Conservation (phyloP, 768 basidiomycete genomes). For the Tricholoma matsutake region DNA sequence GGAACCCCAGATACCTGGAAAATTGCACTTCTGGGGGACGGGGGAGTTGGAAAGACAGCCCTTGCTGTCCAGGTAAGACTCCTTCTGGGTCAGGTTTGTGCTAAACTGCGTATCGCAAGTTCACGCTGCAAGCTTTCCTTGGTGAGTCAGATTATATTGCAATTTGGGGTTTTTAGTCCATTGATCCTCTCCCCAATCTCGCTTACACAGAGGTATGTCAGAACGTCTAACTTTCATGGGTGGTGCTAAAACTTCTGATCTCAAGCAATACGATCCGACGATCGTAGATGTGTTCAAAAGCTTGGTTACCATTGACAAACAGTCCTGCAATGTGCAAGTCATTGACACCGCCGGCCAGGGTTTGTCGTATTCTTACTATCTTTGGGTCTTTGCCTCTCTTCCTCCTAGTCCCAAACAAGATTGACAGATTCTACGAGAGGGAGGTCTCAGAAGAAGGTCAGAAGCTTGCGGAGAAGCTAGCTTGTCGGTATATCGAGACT, state of each 20-base stretch:
- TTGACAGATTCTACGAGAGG: neutral
- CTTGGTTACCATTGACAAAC: neutral
- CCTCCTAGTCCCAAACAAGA: conserved; percentile 6
- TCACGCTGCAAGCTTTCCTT: neutral
- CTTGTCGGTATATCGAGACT: conserved; percentile 6
- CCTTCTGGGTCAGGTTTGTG: too few relatives aligned
- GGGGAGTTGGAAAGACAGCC: conserved; percentile 19
- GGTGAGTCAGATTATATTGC: neutral
- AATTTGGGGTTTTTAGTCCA: neutral
- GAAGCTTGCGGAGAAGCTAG: conserved; percentile 1
- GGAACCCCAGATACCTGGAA: neutral
- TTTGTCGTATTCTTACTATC: neutral
- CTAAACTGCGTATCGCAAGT: neutral
- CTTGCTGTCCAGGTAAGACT: conserved; percentile 4
- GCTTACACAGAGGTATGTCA: neutral
- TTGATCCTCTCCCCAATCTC: neutral
- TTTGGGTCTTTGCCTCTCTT: neutral
- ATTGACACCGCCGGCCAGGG: conserved; percentile 4
- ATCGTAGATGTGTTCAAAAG: neutral
- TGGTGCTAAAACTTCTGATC: neutral
- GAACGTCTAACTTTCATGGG: neutral
- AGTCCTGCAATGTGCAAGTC: neutral
- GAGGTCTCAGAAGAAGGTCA: conserved; percentile 3
- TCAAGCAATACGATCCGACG: neutral
- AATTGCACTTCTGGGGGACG: conserved; percentile 10